Evolutionary conservation across 2,329 filamentous ascomycete genomes (phyloP).

Genomic region (Scleromitrula shiraiana): DNA sequence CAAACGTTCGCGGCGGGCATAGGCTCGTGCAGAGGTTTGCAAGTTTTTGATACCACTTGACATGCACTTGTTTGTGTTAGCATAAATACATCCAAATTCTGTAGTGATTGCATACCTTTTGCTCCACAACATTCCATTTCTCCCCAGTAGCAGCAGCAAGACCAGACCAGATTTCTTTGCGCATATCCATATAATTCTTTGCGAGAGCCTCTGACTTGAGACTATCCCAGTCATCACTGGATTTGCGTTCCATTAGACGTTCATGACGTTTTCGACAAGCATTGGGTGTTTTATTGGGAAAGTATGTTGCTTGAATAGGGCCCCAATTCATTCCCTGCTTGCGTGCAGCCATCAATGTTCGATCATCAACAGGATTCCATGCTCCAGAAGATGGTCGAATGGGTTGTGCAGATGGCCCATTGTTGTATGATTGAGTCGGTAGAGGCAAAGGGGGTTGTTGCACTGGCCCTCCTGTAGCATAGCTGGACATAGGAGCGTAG

Average conservation of each 20-base stretch:
- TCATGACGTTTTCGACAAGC: slow-evolving; percentile 88
- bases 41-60: slow-evolving; percentile 77
- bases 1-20: slow-evolving; percentile 55
- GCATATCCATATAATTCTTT: slow-evolving; percentile 69
- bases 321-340: slow-evolving; percentile 75
- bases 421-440: slow-evolving; percentile 8
- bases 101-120: slow-evolving; percentile 41
- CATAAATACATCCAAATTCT: background rate
- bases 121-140: slow-evolving; percentile 66
- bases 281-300: slow-evolving; percentile 60
- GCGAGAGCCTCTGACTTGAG: slow-evolving; percentile 67
- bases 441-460: slow-evolving; percentile 10
- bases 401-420: slow-evolving; percentile 12
- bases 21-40: slow-evolving; percentile 59
- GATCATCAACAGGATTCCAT: slow-evolving; percentile 70
- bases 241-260: slow-evolving; percentile 64
- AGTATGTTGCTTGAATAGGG: slow-evolving; percentile 68
- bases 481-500: slow-evolving; percentile 7
- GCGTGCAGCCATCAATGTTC: slow-evolving; percentile 62
- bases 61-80: slow-evolving; percentile 55
- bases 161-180: slow-evolving; percentile 73
- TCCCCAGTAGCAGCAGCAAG: slow-evolving; percentile 71
- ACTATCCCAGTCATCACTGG: slow-evolving; percentile 60
- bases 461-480: slow-evolving; percentile 14
- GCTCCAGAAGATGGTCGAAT: slow-evolving; percentile 51